Evolutionary conservation across 1,139 yeast genomes (phyloP), one percentile per base, ranked within the genome.

Genomic region (Geotrichum aggregatum): DNA sequence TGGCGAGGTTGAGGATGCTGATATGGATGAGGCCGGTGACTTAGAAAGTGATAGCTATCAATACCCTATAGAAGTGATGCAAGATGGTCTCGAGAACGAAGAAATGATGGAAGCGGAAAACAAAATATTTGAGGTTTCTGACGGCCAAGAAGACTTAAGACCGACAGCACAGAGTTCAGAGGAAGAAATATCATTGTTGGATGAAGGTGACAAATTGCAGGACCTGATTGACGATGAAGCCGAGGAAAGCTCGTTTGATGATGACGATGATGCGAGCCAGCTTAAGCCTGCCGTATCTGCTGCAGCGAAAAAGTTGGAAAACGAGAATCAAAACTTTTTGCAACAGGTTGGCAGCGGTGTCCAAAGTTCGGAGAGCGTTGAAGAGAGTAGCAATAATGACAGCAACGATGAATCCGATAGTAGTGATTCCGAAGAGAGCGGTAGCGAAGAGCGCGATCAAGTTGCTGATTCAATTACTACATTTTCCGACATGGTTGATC

Each of bases 61-160:
- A n/a, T 11, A 33, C 5, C 5, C n/a, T 14, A 6, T 33, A 5
- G 35, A 33, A 33, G 3, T 33, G 5, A 14, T 33, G 16, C 16
- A 33, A 3, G 5, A 33, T 14, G 16, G 16, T 33, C 35, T 33
- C 5, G 40, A 36, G 16, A 21, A 18, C 39, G 40, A 36, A 36
- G 24, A 36, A 16, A 36, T 44, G 38, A 52, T 44, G 13, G 46
- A 47, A 34, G 18, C 35, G 18, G 24, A 50, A 46, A 31, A 55
- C 44, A 8, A 24, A 24, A 8, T 8, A 24, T 24, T 8, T 24
- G 28, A 24, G 8, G 47, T 3, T 21, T 44, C 47, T 31, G 16
- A 24, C n/a, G 58, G 54, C 26, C 56, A 52, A 19, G 55, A 49
- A 13, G 59, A 56, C 13, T 33, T 33, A 14, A 33, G 35, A n/a